A percentile compares a stretch with the other conserved stretches of the same genome.
These are phyloP conservation scores for Calonectria naviculata DNA, from an alignment of 2,329 filamentous ascomycete species.

Conservation along the genomic window DNA sequence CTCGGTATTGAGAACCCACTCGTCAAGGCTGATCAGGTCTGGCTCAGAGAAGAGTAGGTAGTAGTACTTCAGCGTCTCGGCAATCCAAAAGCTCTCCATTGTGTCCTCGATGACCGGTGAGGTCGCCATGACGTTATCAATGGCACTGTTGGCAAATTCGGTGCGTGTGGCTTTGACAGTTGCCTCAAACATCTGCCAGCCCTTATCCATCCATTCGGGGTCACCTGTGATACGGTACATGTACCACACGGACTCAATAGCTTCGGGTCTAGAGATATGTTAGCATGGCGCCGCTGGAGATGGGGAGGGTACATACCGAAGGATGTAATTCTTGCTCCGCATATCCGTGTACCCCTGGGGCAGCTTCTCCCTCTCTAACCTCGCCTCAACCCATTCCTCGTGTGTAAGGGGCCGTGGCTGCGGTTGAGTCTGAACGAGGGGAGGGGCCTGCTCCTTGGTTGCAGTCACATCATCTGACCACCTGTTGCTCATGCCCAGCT, in stretches of 20 bases:
- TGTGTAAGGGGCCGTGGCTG: constrained; percentile 59
- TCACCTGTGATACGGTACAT: constrained; percentile 92
- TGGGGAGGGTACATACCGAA: constrained; percentile 60
- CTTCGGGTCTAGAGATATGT: constrained; percentile 72
- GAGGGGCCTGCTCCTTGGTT: background rate
- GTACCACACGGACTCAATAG: constrained; percentile 89
- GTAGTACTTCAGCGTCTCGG: constrained; percentile 93
- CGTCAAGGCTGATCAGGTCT: constrained; percentile 73
- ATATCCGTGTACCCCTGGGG: constrained; percentile 64
- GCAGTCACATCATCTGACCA: constrained; percentile 3
- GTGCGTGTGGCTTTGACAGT: constrained; percentile 76
- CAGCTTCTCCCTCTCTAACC: constrained; percentile 56
- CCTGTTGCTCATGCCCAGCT: constrained; percentile 35
- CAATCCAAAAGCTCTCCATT: constrained; percentile 93
- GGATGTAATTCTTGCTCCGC: constrained; percentile 63
- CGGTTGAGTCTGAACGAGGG: background rate
- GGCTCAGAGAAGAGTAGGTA: constrained; percentile 82
- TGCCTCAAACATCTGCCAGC: constrained; percentile 86
- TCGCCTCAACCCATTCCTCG: constrained; percentile 61
- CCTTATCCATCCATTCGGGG: constrained; percentile 78
- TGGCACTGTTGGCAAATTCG: constrained; percentile 75
- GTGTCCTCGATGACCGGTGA: constrained; percentile 62
- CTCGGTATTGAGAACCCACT: constrained; percentile 75
- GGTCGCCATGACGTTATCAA: constrained; percentile 68
- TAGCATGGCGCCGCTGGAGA: constrained; percentile 15